Evolutionary conservation across 805 yeast genomes (phyloP).

Genomic region (Pichia gijzeniarum): DNA sequence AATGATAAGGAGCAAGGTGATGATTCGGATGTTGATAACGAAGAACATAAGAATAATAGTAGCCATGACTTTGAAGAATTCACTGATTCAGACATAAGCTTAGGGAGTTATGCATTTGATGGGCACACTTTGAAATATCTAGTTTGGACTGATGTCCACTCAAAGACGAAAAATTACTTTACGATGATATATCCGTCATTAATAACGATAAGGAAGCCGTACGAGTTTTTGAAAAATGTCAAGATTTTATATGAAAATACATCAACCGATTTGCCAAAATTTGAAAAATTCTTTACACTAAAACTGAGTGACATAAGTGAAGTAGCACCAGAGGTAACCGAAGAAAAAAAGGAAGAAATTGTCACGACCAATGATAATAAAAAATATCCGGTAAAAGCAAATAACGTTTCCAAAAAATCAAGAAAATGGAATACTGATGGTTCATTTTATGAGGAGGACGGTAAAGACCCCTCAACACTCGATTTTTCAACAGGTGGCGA

Average conservation of each 20-base stretch:
- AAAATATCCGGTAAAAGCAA: conserved; percentile 7
- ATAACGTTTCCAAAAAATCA: conserved; percentile 32
- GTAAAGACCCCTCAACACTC: conserved; percentile 30
- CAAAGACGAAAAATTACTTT: conserved; percentile 29
- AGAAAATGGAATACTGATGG: conserved; percentile 71
- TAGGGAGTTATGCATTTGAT: conserved; percentile 31
- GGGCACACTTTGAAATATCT: conserved; percentile 41
- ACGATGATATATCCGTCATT: conserved; percentile 38
- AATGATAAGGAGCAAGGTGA: conserved; percentile 1
- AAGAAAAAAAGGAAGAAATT: conserved; percentile 8
- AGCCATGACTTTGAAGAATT: conserved; percentile 14
- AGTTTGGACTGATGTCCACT: conserved; percentile 33
- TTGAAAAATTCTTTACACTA: conserved; percentile 34
- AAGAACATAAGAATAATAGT: conserved; percentile 3
- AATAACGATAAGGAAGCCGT: conserved; percentile 25
- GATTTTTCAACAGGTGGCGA: conserved; percentile 45
- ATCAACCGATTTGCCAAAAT: conserved; percentile 26
- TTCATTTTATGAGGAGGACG: conserved; percentile 37
- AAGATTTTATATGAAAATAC: conserved; percentile 19
- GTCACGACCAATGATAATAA: conserved; percentile 6
- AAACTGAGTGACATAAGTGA: conserved; percentile 29
- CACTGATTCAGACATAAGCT: conserved; percentile 16
- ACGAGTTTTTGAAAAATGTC: conserved; percentile 24
- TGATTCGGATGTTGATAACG: background rate
- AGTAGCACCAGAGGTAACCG: conserved; percentile 10